Percentiles rank a stretch among this genome's conserved stretches.
These are phyloP conservation scores for Ustilago shanxiensis DNA, from an alignment of 1,284 basidiomycete genomes.

Conservation along the genomic window DNA sequence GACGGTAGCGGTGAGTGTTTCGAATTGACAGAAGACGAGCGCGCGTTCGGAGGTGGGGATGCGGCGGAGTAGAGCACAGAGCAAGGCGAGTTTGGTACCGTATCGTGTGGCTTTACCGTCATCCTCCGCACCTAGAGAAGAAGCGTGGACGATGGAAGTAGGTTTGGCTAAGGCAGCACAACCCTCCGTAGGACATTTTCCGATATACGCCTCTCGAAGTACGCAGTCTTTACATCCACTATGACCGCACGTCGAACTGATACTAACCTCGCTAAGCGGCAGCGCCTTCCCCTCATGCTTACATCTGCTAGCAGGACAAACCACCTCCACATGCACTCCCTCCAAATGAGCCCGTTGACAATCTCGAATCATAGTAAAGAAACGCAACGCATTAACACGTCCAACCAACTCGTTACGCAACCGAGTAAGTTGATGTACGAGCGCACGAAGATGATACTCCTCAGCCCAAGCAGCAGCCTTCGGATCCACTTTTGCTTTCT, in stretches of 20 bases:
- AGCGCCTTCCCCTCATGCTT: conserved; percentile 25
- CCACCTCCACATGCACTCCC: conserved; percentile 33
- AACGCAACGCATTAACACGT: conserved; percentile 56
- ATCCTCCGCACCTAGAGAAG: conserved; percentile 52
- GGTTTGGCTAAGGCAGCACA: conserved; percentile 55
- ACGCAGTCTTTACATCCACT: conserved; percentile 51
- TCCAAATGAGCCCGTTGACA: conserved; percentile 54
- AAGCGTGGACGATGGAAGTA: conserved; percentile 51
- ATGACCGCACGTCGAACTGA: conserved; percentile 59
- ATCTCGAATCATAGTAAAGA: conserved; percentile 57
- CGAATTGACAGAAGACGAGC: conserved; percentile 93
- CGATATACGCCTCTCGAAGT: conserved; percentile 53
- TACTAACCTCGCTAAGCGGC: conserved; percentile 40
- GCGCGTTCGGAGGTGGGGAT: conserved; percentile 83
- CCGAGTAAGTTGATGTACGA: conserved; percentile 55
- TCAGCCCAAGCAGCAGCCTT: conserved; percentile 52
- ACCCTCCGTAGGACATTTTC: conserved; percentile 50
- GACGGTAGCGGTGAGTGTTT: conserved; percentile 89
- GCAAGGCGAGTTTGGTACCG: conserved; percentile 87
- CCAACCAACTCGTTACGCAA: conserved; percentile 57
- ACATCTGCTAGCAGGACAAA: conserved; percentile 48
- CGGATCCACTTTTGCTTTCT: conserved; percentile 31
- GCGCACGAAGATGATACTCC: conserved; percentile 48
- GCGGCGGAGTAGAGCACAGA: conserved; percentile 84
- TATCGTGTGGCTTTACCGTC: conserved; percentile 78